phyloP scores from a whole-genome alignment of 2,329 filamentous ascomycete genomes.

The Arthrobotrys iridis region DNA sequence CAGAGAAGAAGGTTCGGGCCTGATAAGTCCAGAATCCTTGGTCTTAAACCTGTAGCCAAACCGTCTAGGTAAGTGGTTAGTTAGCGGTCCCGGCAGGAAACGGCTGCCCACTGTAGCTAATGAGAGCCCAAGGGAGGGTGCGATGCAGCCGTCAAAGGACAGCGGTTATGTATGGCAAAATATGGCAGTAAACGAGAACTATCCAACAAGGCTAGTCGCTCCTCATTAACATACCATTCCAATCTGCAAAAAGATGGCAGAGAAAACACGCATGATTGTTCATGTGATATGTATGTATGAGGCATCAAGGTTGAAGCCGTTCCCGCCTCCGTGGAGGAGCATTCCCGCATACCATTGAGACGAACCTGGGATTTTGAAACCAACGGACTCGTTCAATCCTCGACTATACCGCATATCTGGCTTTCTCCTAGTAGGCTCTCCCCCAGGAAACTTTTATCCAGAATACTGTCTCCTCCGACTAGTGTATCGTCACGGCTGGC shows the following conservation, averaged over 20 bases:
- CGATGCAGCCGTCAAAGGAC: background rate
- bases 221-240: background rate
- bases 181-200: background rate
- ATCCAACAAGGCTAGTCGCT: background rate
- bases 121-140: background rate
- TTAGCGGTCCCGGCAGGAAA: slow-evolving; percentile 8
- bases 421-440: slow-evolving; percentile 9
- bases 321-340: background rate
- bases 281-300: background rate
- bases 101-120: background rate
- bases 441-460: background rate
- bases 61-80: background rate
- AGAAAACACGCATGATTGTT: background rate
- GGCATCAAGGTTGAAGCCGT: background rate
- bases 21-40: background rate
- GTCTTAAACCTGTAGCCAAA: background rate
- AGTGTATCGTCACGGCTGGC: slow-evolving; percentile 29
- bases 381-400: background rate
- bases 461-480: slow-evolving; percentile 23
- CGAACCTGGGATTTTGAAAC: background rate
- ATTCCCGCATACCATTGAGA: background rate
- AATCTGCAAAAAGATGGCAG: background rate
- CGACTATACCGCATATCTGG: background rate
- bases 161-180: slow-evolving; percentile 6
- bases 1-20: slow-evolving; percentile 5